Evolutionary conservation across 306 rosid genomes (phyloP).

Genomic region (Sicyos edulis): DNA sequence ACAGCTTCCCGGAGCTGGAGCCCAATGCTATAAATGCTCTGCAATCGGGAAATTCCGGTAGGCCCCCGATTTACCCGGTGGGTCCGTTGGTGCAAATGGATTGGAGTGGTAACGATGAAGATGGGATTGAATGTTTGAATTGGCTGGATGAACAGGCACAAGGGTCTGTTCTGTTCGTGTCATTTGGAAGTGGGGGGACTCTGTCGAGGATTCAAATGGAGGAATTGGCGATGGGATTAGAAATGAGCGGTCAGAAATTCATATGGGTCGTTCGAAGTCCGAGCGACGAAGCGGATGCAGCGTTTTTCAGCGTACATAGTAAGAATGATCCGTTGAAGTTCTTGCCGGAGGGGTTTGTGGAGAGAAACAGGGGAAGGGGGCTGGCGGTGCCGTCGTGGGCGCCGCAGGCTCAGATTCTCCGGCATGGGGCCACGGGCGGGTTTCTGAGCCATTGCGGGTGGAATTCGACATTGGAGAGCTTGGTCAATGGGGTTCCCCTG

Average conservation of each 20-base stretch:
- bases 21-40: conserved; percentile 30
- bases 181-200: conserved; percentile 47
- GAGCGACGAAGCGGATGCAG: conserved; percentile 24
- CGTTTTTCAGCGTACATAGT: conserved; percentile 36
- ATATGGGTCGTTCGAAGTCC: conserved; percentile 42
- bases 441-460: conserved; percentile 76
- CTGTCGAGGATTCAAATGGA: conserved; percentile 25
- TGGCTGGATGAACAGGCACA: conserved; percentile 44
- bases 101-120: background rate
- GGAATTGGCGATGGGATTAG: conserved; percentile 39
- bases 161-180: conserved; percentile 35
- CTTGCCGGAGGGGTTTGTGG: conserved; percentile 49
- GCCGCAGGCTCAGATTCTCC: conserved; percentile 52
- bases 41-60: conserved; percentile 26
- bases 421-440: conserved; percentile 55
- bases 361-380: conserved; percentile 44
- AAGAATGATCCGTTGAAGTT: conserved; percentile 29
- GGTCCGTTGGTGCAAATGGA: conserved; percentile 43
- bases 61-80: conserved; percentile 45
- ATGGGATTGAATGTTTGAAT: conserved; percentile 26
- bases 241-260: conserved; percentile 34
- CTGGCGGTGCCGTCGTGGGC: conserved; percentile 54
- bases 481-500: conserved; percentile 50
- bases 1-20: conserved; percentile 60
- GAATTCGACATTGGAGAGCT: conserved; percentile 22